Conservation (phyloP, 1,284 basidiomycete species). For the Athelia psychrophila region DNA sequence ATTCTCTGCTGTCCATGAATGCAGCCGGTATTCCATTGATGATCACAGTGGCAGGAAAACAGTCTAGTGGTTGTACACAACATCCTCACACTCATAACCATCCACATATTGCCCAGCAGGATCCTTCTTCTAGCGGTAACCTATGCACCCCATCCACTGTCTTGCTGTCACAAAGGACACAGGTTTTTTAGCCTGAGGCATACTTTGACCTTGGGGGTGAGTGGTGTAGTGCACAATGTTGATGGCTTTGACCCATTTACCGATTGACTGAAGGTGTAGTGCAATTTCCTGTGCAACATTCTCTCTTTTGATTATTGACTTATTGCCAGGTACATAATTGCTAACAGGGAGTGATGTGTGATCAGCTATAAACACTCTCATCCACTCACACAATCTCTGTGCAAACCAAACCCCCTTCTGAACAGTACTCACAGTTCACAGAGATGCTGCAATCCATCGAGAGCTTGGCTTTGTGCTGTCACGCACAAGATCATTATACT, state of each 20-base stretch:
- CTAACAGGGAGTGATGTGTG: conserved; percentile 10
- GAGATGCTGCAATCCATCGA: neutral
- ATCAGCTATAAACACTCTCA: neutral
- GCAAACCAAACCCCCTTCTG: neutral
- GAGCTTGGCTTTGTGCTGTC: neutral
- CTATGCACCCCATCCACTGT: conserved; percentile 25
- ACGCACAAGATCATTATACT: neutral
- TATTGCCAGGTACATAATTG: conserved; percentile 6
- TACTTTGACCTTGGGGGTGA: conserved; percentile 6
- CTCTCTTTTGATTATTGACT: conserved; percentile 15
- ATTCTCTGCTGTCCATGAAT: neutral
- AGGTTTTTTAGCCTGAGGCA: conserved; percentile 10
- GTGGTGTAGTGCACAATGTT: conserved; percentile 6
- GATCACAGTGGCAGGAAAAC: conserved; percentile 3
- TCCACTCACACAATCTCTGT: neutral
- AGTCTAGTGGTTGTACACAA: conserved; percentile 23
- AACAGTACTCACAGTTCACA: neutral
- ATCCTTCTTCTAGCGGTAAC: conserved; percentile 17
- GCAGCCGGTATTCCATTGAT: conserved; percentile 3
- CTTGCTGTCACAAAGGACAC: conserved; percentile 18
- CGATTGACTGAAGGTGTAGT: conserved; percentile 8
- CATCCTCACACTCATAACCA: conserved; percentile 29
- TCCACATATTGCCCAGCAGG: conserved; percentile 28
- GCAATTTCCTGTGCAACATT: conserved; percentile 14
- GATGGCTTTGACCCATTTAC: conserved; percentile 6